A percentile compares a stretch with the other conserved stretches of the same genome.
These are phyloP conservation scores for Fusarium sp. DNA, from an alignment of 2,329 filamentous ascomycete genomes.

Conservation along the genomic window DNA sequence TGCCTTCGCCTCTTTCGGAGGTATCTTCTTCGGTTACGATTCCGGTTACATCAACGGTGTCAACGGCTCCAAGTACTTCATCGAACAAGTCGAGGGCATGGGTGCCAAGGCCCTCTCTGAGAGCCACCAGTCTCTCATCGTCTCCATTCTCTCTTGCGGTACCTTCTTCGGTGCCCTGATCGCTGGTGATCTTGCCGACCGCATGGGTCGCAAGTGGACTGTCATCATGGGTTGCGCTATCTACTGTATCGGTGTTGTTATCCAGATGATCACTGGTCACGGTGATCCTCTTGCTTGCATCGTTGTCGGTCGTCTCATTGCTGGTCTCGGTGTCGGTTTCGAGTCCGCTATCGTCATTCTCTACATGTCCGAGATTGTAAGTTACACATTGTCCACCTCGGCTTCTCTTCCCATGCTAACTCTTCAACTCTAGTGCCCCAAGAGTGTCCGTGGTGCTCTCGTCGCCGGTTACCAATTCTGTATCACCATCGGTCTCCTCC, in stretches of 20 bases:
- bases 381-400: conserved; percentile 73
- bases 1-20: conserved; percentile 77
- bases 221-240: conserved; percentile 77
- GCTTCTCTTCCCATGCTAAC: conserved; percentile 48
- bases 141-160: conserved; percentile 80
- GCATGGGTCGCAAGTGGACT: conserved; percentile 77
- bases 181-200: conserved; percentile 81
- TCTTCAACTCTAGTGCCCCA: conserved; percentile 24
- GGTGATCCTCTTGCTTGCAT: conserved; percentile 38
- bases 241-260: conserved; percentile 75
- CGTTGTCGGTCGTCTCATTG: conserved; percentile 40
- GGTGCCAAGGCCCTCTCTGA: conserved; percentile 52
- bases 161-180: conserved; percentile 84
- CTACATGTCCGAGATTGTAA: conserved; percentile 44
- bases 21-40: conserved; percentile 84
- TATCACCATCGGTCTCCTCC: conserved; percentile 39
- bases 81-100: conserved; percentile 61
- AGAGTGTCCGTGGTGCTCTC: conserved; percentile 37
- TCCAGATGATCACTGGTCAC: conserved; percentile 40
- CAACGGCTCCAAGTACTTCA: conserved; percentile 64
- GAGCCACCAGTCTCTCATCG: conserved; percentile 67
- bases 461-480: conserved; percentile 43
- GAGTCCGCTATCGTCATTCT: conserved; percentile 42
- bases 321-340: conserved; percentile 40
- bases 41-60: conserved; percentile 80